Conservation (phyloP, 768 basidiomycete species). For the Lactifluus subvellereus region DNA sequence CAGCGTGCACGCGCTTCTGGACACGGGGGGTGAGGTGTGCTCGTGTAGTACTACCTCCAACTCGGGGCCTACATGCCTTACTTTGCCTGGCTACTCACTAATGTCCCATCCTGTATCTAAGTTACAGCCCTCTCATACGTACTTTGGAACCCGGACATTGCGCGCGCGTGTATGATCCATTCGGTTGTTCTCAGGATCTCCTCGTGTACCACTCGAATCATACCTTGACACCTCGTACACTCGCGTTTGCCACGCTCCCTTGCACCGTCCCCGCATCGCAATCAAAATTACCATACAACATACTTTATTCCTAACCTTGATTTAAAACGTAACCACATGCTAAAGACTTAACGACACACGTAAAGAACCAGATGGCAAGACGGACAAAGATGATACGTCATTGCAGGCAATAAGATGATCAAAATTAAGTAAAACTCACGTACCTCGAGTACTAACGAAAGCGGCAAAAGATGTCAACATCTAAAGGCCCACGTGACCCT, state of each 20-base stretch:
- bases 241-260: neutral
- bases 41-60: too few relatives aligned
- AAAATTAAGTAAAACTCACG: constrained; percentile 16
- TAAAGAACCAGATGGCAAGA: constrained; percentile 4
- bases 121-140: too few relatives aligned
- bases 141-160: too few relatives aligned
- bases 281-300: constrained; percentile 7
- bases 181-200: too few relatives aligned
- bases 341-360: constrained; percentile 1
- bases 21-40: too few relatives aligned
- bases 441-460: constrained; percentile 8
- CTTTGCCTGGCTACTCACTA: too few relatives aligned
- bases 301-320: constrained; percentile 18
- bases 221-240: too few relatives aligned
- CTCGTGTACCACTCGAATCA: too few relatives aligned
- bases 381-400: constrained; percentile 1
- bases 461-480: neutral
- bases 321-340: constrained; percentile 9
- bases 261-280: neutral
- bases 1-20: too few relatives aligned
- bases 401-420: neutral
- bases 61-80: too few relatives aligned
- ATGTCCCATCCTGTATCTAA: too few relatives aligned
- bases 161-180: too few relatives aligned
- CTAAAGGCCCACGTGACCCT: constrained; percentile 16